Percentiles rank a stretch among this genome's conserved stretches.
Conservation (phyloP, 2,329 filamentous ascomycete species). For the Aspergillus sp. region DNA sequence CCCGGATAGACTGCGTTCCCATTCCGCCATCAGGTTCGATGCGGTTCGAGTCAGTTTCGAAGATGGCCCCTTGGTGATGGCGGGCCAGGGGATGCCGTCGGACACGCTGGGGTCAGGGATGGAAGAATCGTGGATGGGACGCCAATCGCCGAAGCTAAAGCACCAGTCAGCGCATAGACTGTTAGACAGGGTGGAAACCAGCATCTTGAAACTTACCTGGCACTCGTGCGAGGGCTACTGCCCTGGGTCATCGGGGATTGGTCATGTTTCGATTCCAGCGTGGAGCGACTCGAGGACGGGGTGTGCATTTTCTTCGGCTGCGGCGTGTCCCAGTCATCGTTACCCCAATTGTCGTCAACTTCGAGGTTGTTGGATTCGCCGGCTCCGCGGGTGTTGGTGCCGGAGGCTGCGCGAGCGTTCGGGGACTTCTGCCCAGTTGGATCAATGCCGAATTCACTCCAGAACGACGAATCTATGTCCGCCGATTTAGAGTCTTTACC, state of each 20-base stretch:
- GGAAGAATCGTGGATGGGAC: slow-evolving; percentile 24
- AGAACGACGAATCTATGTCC: slow-evolving; percentile 48
- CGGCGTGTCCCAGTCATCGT: slow-evolving; percentile 54
- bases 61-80: slow-evolving; percentile 70
- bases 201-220: slow-evolving; percentile 44
- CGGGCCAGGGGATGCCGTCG: slow-evolving; percentile 61
- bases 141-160: slow-evolving; percentile 40
- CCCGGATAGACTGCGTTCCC: slow-evolving; percentile 73
- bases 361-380: slow-evolving; percentile 40
- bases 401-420: slow-evolving; percentile 29
- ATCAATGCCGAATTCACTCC: slow-evolving; percentile 53
- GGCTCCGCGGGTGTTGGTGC: slow-evolving; percentile 31
- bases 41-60: slow-evolving; percentile 78
- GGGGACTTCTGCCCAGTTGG: slow-evolving; percentile 43
- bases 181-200: slow-evolving; percentile 24
- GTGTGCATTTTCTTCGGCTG: slow-evolving; percentile 40
- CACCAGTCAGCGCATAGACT: slow-evolving; percentile 29
- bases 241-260: slow-evolving; percentile 45
- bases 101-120: slow-evolving; percentile 32
- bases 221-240: slow-evolving; percentile 55
- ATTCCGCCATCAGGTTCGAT: slow-evolving; percentile 84
- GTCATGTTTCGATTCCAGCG: slow-evolving; percentile 49
- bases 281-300: slow-evolving; percentile 49
- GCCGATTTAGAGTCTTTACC: slow-evolving; percentile 43
- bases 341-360: slow-evolving; percentile 52